phyloP scores from a whole-genome alignment of 73 alveolate species.

The Durusdinium trenchii region DNA sequence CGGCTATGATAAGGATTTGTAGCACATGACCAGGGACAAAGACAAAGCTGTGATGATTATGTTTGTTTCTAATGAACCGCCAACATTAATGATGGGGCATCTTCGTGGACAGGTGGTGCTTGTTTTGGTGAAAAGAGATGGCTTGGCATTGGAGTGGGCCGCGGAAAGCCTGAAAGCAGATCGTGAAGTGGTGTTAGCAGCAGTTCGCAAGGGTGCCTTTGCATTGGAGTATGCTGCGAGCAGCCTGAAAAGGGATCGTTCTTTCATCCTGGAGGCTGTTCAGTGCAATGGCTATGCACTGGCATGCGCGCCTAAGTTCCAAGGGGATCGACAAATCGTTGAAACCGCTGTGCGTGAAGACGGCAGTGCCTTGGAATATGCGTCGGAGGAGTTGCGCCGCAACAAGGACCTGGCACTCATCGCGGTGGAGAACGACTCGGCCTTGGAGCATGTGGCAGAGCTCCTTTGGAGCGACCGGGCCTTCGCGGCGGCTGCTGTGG shows the following conservation, averaged over 20 bases:
- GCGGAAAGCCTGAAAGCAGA: slow-evolving; percentile 28
- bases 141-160: slow-evolving; percentile 55
- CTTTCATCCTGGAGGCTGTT: slow-evolving; percentile 45
- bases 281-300: slow-evolving; percentile 44
- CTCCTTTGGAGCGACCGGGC: slow-evolving; percentile 11
- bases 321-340: slow-evolving; percentile 68
- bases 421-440: slow-evolving; percentile 19
- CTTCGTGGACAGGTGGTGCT: slow-evolving; percentile 34
- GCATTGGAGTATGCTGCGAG: slow-evolving; percentile 2
- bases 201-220: slow-evolving; percentile 56
- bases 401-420: background rate
- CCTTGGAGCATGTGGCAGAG: slow-evolving; percentile 44
- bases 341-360: slow-evolving; percentile 75
- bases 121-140: slow-evolving; percentile 20
- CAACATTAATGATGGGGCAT: no score
- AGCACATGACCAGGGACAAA: no score
- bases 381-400: slow-evolving; percentile 6
- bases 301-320: slow-evolving; percentile 58
- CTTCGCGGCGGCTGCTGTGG: slow-evolving; percentile 28
- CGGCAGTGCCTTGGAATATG: slow-evolving; percentile 88
- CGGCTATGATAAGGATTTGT: no score
- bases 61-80: no score
- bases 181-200: slow-evolving; percentile 4
- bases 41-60: no score
- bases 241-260: background rate